Evolutionary conservation across 192 early-diverging fungal species (phyloP).

Genomic region (Linnemannia schmuckeri): DNA sequence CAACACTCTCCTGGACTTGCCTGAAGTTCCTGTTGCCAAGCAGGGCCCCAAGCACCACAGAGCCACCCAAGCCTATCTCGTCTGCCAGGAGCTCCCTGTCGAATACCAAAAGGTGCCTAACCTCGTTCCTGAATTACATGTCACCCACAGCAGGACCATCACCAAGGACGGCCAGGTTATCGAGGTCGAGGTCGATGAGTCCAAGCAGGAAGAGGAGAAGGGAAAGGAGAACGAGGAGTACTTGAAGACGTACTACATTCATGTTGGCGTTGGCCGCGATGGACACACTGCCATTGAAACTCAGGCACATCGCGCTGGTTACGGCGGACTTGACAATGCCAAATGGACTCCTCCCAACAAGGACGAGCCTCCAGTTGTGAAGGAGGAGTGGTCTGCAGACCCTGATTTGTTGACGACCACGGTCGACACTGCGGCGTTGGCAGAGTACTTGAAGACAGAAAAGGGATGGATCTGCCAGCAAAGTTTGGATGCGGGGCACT

Average conservation of each 20-base stretch:
- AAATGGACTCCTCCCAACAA: slow-evolving; percentile 32
- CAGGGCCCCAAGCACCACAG: slow-evolving; percentile 18
- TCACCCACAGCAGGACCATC: background rate
- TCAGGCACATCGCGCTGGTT: slow-evolving; percentile 64
- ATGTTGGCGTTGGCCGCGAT: slow-evolving; percentile 64
- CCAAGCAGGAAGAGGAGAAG: background rate
- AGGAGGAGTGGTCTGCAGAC: slow-evolving; percentile 27
- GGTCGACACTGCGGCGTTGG: slow-evolving; percentile 57
- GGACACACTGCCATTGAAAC: slow-evolving; percentile 61
- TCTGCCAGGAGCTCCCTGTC: slow-evolving; percentile 65
- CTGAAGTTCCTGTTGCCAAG: background rate
- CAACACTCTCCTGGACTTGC: slow-evolving; percentile 36
- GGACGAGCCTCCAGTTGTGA: slow-evolving; percentile 44
- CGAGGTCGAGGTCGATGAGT: background rate
- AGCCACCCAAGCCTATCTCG: slow-evolving; percentile 28
- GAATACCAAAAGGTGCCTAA: slow-evolving; percentile 66
- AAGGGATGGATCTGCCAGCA: slow-evolving; percentile 55
- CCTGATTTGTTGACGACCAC: slow-evolving; percentile 52
- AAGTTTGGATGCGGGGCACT: slow-evolving; percentile 66
- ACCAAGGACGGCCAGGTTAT: no score
- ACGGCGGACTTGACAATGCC: slow-evolving; percentile 62
- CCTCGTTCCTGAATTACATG: slow-evolving; percentile 59
- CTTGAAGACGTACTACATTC: slow-evolving; percentile 63
- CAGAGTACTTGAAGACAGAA: slow-evolving; percentile 31
- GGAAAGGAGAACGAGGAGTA: slow-evolving; percentile 18